Evolutionary conservation across 352 stramenopile genomes (phyloP).

Genomic region (Pilasporangium apinafurcum): DNA sequence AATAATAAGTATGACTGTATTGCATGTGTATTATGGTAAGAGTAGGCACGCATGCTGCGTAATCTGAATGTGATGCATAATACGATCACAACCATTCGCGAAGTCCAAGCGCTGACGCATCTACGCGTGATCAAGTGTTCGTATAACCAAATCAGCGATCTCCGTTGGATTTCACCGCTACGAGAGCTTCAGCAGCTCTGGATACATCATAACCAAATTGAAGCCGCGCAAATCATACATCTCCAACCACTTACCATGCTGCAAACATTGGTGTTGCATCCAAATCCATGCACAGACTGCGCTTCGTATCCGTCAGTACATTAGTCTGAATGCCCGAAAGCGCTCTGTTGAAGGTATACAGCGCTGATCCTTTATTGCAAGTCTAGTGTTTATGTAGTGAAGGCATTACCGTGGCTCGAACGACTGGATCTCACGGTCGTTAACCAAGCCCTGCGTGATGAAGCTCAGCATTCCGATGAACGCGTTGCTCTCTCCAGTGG

Average conservation of each 20-base stretch:
- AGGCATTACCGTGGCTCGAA: slow-evolving; percentile 39
- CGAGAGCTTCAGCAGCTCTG: slow-evolving; percentile 47
- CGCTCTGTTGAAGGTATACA: not conserved
- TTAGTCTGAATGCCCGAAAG: not conserved
- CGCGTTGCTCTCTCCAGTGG: slow-evolving; percentile 20
- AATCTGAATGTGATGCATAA: slow-evolving; percentile 69
- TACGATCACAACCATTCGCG: slow-evolving; percentile 28
- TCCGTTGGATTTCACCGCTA: slow-evolving; percentile 31
- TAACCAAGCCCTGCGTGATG: slow-evolving; percentile 30
- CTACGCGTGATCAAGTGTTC: slow-evolving; percentile 50
- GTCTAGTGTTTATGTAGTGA: slow-evolving; percentile 22
- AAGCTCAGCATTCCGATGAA: slow-evolving; percentile 34
- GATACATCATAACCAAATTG: slow-evolving; percentile 49
- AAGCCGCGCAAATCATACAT: slow-evolving; percentile 34
- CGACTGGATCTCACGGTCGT: slow-evolving; percentile 36
- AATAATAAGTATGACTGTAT: too few species aligned
- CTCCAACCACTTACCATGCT: slow-evolving; percentile 35
- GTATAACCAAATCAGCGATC: slow-evolving; percentile 42
- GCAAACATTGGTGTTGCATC: slow-evolving; percentile 45
- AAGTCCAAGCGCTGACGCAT: slow-evolving; percentile 26
- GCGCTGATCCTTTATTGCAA: not conserved
- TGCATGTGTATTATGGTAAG: not conserved
- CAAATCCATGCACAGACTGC: slow-evolving; percentile 59
- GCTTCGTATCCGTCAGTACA: slow-evolving; percentile 37
- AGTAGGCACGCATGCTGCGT: slow-evolving; percentile 29